phyloP scores from a whole-genome alignment of 2,329 filamentous ascomycete genomes.

The Ophiostoma australiae region DNA sequence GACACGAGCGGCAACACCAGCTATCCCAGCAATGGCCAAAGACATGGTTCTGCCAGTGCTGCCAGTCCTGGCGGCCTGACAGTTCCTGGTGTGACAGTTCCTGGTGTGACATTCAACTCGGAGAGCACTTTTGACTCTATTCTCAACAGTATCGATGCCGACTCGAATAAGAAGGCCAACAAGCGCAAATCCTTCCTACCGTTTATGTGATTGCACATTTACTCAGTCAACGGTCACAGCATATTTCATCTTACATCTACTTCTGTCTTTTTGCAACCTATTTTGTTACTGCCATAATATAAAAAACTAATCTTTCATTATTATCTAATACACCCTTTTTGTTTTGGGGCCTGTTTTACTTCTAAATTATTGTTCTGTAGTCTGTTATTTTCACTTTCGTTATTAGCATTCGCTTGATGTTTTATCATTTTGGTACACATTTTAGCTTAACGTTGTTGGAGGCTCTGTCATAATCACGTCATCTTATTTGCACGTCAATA shows the following conservation, averaged over 20 bases:
- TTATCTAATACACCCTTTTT: neutral
- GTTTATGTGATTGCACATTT: conserved; percentile 21
- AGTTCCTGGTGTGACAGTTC: neutral
- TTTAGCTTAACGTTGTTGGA: neutral
- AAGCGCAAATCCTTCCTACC: conserved; percentile 32
- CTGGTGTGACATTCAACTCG: conserved; percentile 2
- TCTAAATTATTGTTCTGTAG: neutral
- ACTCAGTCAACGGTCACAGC: neutral
- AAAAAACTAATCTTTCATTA: neutral
- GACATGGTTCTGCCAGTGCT: neutral
- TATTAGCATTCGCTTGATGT: neutral
- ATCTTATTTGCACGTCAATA: too few species aligned
- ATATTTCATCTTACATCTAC: neutral
- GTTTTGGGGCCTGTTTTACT: neutral
- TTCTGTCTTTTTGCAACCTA: neutral
- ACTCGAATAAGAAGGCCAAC: conserved; percentile 31
- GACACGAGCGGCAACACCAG: conserved; percentile 16
- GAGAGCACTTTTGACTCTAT: conserved; percentile 37
- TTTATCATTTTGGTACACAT: neutral
- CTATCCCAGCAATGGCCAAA: neutral
- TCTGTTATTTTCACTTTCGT: neutral
- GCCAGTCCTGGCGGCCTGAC: neutral
- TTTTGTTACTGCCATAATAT: neutral
- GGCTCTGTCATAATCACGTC: neutral
- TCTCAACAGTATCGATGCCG: conserved; percentile 35